A percentile compares a stretch with the other conserved stretches of the same genome.
Evolutionary conservation across 2,329 filamentous ascomycete genomes (phyloP).

Genomic region (Colletotrichum phormii): DNA sequence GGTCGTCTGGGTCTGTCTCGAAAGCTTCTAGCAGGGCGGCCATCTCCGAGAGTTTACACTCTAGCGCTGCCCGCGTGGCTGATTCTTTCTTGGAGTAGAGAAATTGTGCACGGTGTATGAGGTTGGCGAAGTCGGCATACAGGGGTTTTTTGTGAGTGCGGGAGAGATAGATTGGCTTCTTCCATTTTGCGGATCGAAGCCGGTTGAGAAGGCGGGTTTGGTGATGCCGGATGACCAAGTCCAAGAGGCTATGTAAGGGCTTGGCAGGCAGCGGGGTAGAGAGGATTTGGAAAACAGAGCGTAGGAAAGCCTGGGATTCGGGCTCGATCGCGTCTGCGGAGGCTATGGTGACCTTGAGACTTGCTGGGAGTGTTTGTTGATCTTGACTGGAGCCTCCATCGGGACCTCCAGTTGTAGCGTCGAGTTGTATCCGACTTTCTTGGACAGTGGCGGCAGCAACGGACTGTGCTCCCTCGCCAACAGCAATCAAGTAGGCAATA

Average conservation of each 20-base stretch:
- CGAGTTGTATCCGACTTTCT: conserved; percentile 7
- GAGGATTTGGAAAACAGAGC: conserved; percentile 18
- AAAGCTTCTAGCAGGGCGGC: conserved; percentile 26
- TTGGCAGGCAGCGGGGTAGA: conserved; percentile 16
- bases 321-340: conserved; percentile 36
- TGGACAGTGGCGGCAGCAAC: conserved; percentile 37
- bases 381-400: background rate
- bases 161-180: conserved; percentile 34
- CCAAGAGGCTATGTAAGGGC: conserved; percentile 12
- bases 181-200: conserved; percentile 35
- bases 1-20: conserved; percentile 19
- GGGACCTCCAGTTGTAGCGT: background rate
- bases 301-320: conserved; percentile 29
- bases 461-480: conserved; percentile 37
- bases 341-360: conserved; percentile 28
- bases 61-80: conserved; percentile 13
- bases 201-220: conserved; percentile 37
- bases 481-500: conserved; percentile 30
- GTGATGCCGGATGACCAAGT: conserved; percentile 30
- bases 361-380: background rate
- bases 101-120: conserved; percentile 31
- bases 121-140: conserved; percentile 33
- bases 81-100: conserved; percentile 32
- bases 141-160: conserved; percentile 38
- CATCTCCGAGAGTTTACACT: conserved; percentile 19